These are phyloP conservation scores for Fusarium oligoseptatum DNA, from an alignment of 2,329 filamentous ascomycete species.

Conservation along the genomic window DNA sequence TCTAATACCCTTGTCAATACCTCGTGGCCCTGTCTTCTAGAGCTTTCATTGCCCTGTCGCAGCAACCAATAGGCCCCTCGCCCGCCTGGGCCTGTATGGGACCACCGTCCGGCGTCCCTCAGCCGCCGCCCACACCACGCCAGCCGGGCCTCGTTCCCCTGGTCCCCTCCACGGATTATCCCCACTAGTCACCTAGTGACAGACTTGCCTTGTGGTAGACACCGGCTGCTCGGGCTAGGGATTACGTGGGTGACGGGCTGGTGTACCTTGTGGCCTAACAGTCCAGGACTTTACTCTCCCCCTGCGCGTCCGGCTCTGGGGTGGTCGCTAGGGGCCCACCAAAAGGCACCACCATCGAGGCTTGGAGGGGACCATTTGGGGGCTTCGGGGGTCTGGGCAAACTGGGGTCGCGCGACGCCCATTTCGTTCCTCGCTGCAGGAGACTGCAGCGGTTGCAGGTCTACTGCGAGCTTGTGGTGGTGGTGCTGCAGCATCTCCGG, in stretches of 20 bases:
- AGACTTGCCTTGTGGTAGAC: constrained; percentile 1
- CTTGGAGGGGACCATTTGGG: constrained; percentile 30
- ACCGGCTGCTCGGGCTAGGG: constrained; percentile 10
- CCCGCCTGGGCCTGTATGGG: constrained; percentile 35
- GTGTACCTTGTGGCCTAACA: constrained; percentile 19
- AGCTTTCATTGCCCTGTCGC: constrained; percentile 24
- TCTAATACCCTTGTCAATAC: constrained; percentile 24
- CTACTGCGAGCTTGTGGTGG: constrained; percentile 15
- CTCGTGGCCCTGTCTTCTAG: constrained; percentile 29
- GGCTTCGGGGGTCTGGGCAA: constrained; percentile 42
- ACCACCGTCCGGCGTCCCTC: constrained; percentile 42
- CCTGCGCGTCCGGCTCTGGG: constrained; percentile 13
- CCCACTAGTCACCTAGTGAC: constrained; percentile 9
- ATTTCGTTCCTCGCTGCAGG: constrained; percentile 41
- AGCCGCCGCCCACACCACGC: constrained; percentile 42
- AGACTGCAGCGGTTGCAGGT: constrained; percentile 27
- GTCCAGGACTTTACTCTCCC: neutral
- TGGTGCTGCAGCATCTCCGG: constrained; percentile 37
- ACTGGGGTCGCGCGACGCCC: constrained; percentile 43
- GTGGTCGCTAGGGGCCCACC: constrained; percentile 26
- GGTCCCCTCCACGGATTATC: constrained; percentile 29
- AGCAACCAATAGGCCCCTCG: constrained; percentile 39
- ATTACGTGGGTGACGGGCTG: neutral
- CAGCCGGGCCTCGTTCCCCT: constrained; percentile 20
- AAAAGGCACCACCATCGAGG: constrained; percentile 28